Evolutionary conservation across 1,139 yeast species (phyloP).

Genomic region (Candida pseudocylindracea): DNA sequence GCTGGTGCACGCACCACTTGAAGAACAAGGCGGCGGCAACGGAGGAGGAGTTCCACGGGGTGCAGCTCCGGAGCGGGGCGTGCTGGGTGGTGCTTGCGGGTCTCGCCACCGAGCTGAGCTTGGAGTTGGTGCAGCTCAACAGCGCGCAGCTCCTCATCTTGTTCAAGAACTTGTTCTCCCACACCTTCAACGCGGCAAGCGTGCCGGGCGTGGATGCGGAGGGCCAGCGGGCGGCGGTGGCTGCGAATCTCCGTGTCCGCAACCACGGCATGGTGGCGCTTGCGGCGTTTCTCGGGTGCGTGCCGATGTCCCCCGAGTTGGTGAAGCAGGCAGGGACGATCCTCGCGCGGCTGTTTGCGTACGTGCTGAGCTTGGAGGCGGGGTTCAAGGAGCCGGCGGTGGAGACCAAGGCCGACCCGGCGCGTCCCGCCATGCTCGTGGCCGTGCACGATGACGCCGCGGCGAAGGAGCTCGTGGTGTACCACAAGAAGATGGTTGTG

Average conservation of each 20-base stretch:
- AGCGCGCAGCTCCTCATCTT: constrained; percentile 54
- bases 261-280: constrained; percentile 24
- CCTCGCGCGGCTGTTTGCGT: constrained; percentile 12
- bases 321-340: constrained; percentile 20
- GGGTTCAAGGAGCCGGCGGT: constrained; percentile 10
- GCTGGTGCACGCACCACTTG: constrained; percentile 24
- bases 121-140: constrained; percentile 41
- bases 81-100: constrained; percentile 67
- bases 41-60: constrained; percentile 1
- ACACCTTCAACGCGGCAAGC: constrained; percentile 7
- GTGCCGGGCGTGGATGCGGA: constrained; percentile 1
- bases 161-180: constrained; percentile 66
- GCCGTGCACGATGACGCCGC: constrained; percentile 9
- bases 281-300: constrained; percentile 19
- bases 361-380: constrained; percentile 13
- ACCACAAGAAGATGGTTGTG: constrained; percentile 10
- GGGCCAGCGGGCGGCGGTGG: constrained; percentile 1
- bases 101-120: constrained; percentile 41
- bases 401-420: constrained; percentile 12
- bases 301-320: constrained; percentile 20
- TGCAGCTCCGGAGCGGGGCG: constrained; percentile 2
- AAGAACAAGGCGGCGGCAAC: constrained; percentile 10
- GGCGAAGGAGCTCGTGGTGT: constrained; percentile 6
- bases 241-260: constrained; percentile 16
- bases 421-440: constrained; percentile 10